A percentile compares a stretch with the other conserved stretches of the same genome.
Conservation (phyloP, 352 stramenopile genomes). For the Phytophthora hibernalis region DNA sequence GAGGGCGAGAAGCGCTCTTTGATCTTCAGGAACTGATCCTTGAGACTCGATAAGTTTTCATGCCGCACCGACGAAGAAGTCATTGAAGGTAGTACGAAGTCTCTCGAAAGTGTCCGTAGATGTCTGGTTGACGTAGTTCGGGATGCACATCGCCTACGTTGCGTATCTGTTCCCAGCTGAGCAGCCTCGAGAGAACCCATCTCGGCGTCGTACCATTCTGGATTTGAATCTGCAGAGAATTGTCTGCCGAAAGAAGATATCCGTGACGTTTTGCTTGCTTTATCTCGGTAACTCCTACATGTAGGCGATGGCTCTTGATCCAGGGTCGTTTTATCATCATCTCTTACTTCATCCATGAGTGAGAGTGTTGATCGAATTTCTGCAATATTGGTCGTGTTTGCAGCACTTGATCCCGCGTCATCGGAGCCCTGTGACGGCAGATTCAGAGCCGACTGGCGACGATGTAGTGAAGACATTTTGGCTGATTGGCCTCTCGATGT, state of each 20-base stretch:
- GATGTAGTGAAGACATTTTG: conserved; percentile 55
- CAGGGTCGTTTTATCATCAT: conserved; percentile 28
- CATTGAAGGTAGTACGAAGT: conserved; percentile 64
- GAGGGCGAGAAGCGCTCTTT: conserved; percentile 75
- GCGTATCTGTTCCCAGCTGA: conserved; percentile 26
- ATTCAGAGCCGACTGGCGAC: conserved; percentile 52
- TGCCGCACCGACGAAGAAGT: conserved; percentile 50
- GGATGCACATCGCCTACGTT: conserved; percentile 37
- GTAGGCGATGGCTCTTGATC: conserved; percentile 39
- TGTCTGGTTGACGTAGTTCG: conserved; percentile 17
- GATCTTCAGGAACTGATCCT: conserved; percentile 85
- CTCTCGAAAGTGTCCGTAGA: conserved; percentile 55
- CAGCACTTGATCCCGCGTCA: conserved; percentile 4
- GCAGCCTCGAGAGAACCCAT: conserved; percentile 2
- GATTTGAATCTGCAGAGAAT: conserved; percentile 12
- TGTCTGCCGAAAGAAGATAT: conserved; percentile 9
- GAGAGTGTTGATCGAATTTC: conserved; percentile 26
- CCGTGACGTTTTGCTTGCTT: conserved; percentile 20
- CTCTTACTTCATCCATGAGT: conserved; percentile 18
- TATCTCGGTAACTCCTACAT: conserved; percentile 29
- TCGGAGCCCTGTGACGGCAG: conserved; percentile 32
- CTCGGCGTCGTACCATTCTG: conserved; percentile 18
- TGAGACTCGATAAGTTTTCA: conserved; percentile 77
- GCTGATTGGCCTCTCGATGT: conserved; percentile 31
- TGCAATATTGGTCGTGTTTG: not conserved